Evolutionary conservation across 441 rosid genomes (phyloP).

Genomic region (Oxalis stricta): DNA sequence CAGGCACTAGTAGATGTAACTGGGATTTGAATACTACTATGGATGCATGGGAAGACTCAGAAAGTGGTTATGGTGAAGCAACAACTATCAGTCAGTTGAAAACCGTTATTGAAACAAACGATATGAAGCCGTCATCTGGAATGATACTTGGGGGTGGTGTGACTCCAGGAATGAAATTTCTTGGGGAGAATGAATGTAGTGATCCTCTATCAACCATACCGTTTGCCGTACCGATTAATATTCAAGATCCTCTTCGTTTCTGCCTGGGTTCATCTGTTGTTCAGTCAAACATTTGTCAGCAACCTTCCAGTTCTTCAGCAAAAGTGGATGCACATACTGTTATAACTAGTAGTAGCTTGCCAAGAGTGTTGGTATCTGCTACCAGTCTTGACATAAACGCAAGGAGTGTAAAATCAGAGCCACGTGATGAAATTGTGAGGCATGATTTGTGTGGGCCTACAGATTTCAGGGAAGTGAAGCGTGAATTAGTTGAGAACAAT

Average conservation of each 20-base stretch:
- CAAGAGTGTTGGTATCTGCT: slow-evolving; percentile 9
- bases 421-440: slow-evolving; percentile 28
- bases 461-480: slow-evolving; percentile 24
- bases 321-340: slow-evolving; percentile 4
- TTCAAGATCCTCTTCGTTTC: slow-evolving; percentile 43
- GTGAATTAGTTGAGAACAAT: slow-evolving; percentile 27
- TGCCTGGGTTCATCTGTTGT: slow-evolving; percentile 30
- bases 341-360: slow-evolving; percentile 13
- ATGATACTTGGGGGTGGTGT: slow-evolving; percentile 9
- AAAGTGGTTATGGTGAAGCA: slow-evolving; percentile 16
- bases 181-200: slow-evolving; percentile 15
- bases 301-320: slow-evolving; percentile 19
- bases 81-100: slow-evolving; percentile 15
- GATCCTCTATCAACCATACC: slow-evolving; percentile 8
- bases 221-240: slow-evolving; percentile 12
- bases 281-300: slow-evolving; percentile 14
- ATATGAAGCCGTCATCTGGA: slow-evolving; percentile 16
- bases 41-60: slow-evolving; percentile 67
- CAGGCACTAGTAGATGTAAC: slow-evolving; percentile 35
- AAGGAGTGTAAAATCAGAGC: slow-evolving; percentile 48
- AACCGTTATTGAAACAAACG: slow-evolving; percentile 10
- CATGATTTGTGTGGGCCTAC: slow-evolving; percentile 14
- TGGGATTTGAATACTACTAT: slow-evolving; percentile 86
- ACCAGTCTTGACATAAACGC: slow-evolving; percentile 16
- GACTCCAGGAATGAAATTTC: slow-evolving; percentile 13